Evolutionary conservation across 176 grass and related monocot species (phyloP).

Genomic region (Triticum monococcum): DNA sequence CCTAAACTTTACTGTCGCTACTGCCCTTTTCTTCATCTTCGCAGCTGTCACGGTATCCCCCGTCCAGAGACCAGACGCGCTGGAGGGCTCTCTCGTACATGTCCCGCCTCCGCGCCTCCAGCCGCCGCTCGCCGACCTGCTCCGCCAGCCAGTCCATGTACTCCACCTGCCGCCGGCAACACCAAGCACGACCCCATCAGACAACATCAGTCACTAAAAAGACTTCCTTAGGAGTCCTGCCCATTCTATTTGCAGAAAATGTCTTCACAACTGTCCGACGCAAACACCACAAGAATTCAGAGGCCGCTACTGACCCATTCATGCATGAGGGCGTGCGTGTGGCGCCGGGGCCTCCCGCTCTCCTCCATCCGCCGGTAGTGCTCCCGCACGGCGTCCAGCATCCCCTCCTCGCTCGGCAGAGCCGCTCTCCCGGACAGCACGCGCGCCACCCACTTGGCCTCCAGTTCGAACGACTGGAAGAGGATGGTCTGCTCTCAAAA

Average conservation of each 20-base stretch:
- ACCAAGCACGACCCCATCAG: background rate
- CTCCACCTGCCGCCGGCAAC: slow-evolving; percentile 16
- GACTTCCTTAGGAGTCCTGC: no score
- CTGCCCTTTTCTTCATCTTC: no score
- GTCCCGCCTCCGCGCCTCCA: no score
- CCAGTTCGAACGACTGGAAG: slow-evolving; percentile 40
- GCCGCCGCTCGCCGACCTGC: slow-evolving; percentile 25
- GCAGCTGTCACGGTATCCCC: no score
- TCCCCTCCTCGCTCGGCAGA: slow-evolving; percentile 41
- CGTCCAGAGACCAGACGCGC: no score
- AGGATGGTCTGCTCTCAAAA: slow-evolving; percentile 33
- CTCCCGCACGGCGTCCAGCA: slow-evolving; percentile 36
- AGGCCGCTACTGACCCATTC: background rate
- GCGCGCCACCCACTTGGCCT: slow-evolving; percentile 53
- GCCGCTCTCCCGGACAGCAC: slow-evolving; percentile 30
- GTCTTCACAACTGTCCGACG: no score
- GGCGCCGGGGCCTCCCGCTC: slow-evolving; percentile 34
- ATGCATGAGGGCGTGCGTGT: slow-evolving; percentile 44
- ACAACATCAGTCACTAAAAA: background rate
- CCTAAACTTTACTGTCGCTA: no score
- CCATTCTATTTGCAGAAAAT: no score
- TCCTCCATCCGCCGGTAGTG: slow-evolving; percentile 41
- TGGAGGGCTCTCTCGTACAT: no score
- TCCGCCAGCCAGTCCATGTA: slow-evolving; percentile 56
- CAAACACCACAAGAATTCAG: background rate